Percentiles rank a stretch among this genome's conserved stretches.
Evolutionary conservation across 345 rosid species (phyloP).

Genomic region (Eucalyptus regnans): DNA sequence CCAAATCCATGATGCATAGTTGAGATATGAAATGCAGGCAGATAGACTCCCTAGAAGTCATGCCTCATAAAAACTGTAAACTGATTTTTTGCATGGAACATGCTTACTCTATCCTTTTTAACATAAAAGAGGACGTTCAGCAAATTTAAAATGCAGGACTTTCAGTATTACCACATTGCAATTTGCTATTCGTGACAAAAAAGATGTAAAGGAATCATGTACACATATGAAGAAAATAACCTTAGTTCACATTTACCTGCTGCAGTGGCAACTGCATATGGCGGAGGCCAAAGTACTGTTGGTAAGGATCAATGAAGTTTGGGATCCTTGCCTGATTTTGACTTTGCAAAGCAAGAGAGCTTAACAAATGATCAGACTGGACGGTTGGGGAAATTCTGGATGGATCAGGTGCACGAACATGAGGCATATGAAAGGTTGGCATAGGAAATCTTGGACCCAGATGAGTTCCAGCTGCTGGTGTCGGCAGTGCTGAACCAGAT

Average conservation of each 20-base stretch:
- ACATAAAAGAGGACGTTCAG: background rate
- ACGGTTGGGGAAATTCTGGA: slow-evolving; percentile 28
- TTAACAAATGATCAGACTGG: slow-evolving; percentile 31
- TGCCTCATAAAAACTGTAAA: background rate
- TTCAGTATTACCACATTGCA: background rate
- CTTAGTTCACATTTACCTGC: slow-evolving; percentile 26
- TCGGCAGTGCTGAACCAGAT: slow-evolving; percentile 38
- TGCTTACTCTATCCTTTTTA: background rate
- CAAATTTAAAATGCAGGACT: background rate
- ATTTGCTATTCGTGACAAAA: background rate
- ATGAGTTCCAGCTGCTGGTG: slow-evolving; percentile 40
- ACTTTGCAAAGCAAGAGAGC: slow-evolving; percentile 24
- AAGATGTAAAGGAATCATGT: background rate
- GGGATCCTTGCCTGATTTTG: slow-evolving; percentile 24
- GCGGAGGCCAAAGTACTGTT: slow-evolving; percentile 44
- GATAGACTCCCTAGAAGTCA: background rate
- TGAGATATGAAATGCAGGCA: background rate
- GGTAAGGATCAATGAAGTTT: slow-evolving; percentile 54
- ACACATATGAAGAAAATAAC: background rate
- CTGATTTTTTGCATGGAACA: background rate
- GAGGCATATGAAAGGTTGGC: slow-evolving; percentile 50
- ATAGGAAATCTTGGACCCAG: slow-evolving; percentile 46
- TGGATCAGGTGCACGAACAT: slow-evolving; percentile 34
- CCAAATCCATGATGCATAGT: background rate
- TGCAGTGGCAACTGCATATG: slow-evolving; percentile 38